Conservation (phyloP, 1,139 yeast genomes). For the Eremothecium cymbalariae region DNA sequence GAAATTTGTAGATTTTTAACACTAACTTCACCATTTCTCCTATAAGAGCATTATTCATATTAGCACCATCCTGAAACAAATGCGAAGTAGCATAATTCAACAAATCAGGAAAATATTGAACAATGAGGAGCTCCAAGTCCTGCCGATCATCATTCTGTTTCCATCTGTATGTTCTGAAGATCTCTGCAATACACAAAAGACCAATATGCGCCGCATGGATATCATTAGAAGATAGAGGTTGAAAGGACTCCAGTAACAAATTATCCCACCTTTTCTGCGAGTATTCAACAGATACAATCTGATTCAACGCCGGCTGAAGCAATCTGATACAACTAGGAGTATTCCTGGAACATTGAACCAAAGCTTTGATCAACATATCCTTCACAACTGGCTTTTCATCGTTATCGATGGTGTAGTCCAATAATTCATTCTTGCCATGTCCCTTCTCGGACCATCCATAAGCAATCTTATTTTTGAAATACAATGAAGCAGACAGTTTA, state of each 20-base stretch:
- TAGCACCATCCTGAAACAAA: constrained; percentile 31
- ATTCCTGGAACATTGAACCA: constrained; percentile 35
- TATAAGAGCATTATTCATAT: constrained; percentile 38
- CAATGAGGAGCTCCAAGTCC: constrained; percentile 52
- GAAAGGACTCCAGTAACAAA: constrained; percentile 51
- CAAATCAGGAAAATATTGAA: constrained; percentile 60
- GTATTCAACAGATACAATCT: constrained; percentile 60
- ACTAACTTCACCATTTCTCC: constrained; percentile 77
- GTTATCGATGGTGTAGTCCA: constrained; percentile 39
- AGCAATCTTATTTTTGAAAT: constrained; percentile 67
- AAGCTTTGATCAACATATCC: constrained; percentile 41
- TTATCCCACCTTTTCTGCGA: constrained; percentile 60
- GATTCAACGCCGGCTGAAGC: constrained; percentile 54
- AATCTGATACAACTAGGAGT: constrained; percentile 33
- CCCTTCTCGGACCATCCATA: constrained; percentile 49
- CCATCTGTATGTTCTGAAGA: constrained; percentile 75
- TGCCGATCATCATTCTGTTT: constrained; percentile 51
- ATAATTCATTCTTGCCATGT: constrained; percentile 28
- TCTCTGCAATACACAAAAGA: constrained; percentile 63
- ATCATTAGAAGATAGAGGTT: constrained; percentile 48
- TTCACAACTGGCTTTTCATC: constrained; percentile 70
- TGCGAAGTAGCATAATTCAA: constrained; percentile 55
- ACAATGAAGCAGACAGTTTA: constrained; percentile 76
- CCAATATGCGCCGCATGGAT: constrained; percentile 65
- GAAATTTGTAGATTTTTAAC: constrained; percentile 73